Evolutionary conservation across 257 asterid species (phyloP), one percentile per base, ranked within the genome.

Genomic region (Thymus quinquecostatus): DNA sequence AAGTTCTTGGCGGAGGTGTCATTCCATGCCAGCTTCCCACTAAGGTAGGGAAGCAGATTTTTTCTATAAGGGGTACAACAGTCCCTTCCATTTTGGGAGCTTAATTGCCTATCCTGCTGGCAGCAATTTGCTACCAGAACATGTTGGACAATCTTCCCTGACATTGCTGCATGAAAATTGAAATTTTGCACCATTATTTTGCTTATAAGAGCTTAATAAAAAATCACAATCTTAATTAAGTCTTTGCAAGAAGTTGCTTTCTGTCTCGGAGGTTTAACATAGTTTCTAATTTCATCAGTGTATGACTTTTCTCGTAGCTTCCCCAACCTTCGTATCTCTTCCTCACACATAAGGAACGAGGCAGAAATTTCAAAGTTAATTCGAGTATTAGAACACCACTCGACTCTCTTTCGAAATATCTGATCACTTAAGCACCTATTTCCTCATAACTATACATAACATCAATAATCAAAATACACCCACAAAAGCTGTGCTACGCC

Each of bases 91-190:
- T 79, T 79, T 81, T 80, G 89, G 84, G 84, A 82, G 86, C 90
- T 82, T 84, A 87, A 84, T 72, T 82, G 84, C 82, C 89, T 91
- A 88, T 94, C 88, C 84, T 89, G 90, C 91, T 94, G 97, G 97
- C 90, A 94, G 97, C 96, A 76, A 73, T 84, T 82, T 65, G 98
- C 97, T 87, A 86, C 96, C 92, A 91, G 82, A 76, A 84, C 83
- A 86, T 85, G 97, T 82, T 86, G 93, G 76, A 89, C 86, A 85
- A 86, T 74, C 99, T 91, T 94, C 96, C 90, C 96, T 69, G 97
- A 84, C 57, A 89, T 47, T 78, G 97, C 99, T 94, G 99, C 99
- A 94, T 77, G 82, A 78, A 77, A 91, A 80, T 88, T 79, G 82
- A 84, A 82, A 80, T 74, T 81, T 87, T 68, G 73, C 71, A 85